Percentiles rank a stretch among this genome's conserved stretches.
Conservation (phyloP, 2,329 filamentous ascomycete genomes). For the Trichoderma breve region DNA sequence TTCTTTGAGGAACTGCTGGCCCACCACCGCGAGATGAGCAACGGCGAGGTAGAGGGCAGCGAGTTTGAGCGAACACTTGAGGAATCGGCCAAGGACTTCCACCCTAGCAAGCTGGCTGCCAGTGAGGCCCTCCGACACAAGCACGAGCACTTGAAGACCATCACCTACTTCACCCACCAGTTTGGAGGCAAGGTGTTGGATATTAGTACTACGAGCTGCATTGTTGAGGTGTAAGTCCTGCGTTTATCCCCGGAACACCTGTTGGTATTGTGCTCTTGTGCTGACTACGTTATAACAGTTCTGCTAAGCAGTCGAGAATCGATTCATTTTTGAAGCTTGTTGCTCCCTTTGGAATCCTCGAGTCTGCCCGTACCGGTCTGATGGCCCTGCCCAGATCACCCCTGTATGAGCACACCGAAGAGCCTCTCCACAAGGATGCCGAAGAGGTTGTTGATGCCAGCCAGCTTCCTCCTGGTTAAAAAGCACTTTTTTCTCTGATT, state of each 20-base stretch:
- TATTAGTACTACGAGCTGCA: constrained; percentile 97
- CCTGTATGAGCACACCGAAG: constrained; percentile 70
- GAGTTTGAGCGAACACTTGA: constrained; percentile 44
- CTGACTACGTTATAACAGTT: constrained; percentile 48
- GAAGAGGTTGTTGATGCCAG: constrained; percentile 94
- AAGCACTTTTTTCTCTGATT: background rate
- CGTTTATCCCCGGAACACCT: background rate
- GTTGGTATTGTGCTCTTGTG: constrained; percentile 26
- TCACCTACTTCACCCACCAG: constrained; percentile 95
- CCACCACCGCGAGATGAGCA: constrained; percentile 86
- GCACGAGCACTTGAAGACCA: constrained; percentile 93
- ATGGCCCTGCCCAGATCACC: constrained; percentile 96
- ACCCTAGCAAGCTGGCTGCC: constrained; percentile 80
- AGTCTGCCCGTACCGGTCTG: constrained; percentile 90
- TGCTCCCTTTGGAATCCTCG: constrained; percentile 89
- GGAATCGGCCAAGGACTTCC: constrained; percentile 66
- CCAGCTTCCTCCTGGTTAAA: constrained; percentile 85
- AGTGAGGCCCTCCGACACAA: constrained; percentile 93
- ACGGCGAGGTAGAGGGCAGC: constrained; percentile 46
- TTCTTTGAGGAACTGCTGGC: constrained; percentile 96
- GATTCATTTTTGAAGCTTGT: constrained; percentile 98
- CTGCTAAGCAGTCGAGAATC: constrained; percentile 88
- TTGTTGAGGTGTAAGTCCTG: constrained; percentile 82
- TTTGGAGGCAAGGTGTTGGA: constrained; percentile 97
- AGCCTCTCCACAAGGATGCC: constrained; percentile 74